Evolutionary conservation across 2,329 filamentous ascomycete genomes (phyloP).

Genomic region (Phialophora verrucosa): DNA sequence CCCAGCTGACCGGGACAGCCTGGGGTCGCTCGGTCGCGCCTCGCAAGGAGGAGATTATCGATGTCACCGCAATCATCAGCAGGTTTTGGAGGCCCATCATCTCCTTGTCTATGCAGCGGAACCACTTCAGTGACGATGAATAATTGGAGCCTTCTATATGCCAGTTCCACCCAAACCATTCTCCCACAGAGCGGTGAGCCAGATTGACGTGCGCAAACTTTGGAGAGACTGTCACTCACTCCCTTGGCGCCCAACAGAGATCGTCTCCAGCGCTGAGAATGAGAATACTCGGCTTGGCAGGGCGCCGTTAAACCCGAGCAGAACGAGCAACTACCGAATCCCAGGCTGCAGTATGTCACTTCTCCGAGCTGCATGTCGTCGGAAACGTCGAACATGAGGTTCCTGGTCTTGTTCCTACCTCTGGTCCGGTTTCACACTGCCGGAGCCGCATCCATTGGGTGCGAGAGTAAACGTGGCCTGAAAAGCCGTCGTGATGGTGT

Average conservation of each 20-base stretch:
- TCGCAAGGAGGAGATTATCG: constrained; percentile 26
- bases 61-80: constrained; percentile 17
- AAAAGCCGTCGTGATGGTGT: constrained; percentile 16
- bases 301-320: constrained; percentile 5
- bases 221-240: background rate
- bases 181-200: constrained; percentile 14
- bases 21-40: constrained; percentile 25
- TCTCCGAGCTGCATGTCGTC: background rate
- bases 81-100: constrained; percentile 11
- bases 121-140: constrained; percentile 3
- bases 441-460: constrained; percentile 9
- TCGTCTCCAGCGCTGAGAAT: constrained; percentile 9
- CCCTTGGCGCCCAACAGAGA: background rate
- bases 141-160: constrained; percentile 2
- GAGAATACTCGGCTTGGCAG: background rate
- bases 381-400: background rate
- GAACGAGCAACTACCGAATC: background rate
- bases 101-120: constrained; percentile 10
- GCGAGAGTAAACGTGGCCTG: constrained; percentile 9
- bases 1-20: constrained; percentile 36
- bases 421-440: constrained; percentile 10
- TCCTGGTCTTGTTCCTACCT: background rate
- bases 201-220: background rate
- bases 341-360: background rate
- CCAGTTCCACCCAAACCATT: constrained; percentile 13